Percentiles rank a stretch among this genome's conserved stretches.
phyloP scores from a whole-genome alignment of 106 monocot genomes.

The Dioscorea dumetorum region DNA sequence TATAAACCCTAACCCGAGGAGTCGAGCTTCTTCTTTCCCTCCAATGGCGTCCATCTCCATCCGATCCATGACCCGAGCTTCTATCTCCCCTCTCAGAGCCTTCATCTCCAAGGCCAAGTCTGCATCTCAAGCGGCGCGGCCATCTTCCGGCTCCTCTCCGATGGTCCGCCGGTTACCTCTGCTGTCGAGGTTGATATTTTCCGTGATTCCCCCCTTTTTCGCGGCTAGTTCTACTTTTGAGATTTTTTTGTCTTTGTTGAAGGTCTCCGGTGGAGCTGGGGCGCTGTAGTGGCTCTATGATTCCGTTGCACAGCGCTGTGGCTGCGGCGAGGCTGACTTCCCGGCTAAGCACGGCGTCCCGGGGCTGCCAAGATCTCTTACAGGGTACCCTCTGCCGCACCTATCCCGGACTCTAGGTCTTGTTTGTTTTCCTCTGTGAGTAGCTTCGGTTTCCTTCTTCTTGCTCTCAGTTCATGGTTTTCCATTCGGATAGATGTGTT shows the following conservation, averaged over 20 bases:
- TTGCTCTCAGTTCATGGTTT: too few relatives aligned
- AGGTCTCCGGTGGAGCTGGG: constrained; percentile 49
- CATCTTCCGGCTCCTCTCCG: background rate
- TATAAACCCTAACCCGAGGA: background rate
- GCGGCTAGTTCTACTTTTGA: background rate
- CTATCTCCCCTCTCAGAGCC: constrained; percentile 3
- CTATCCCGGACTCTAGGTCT: constrained; percentile 59
- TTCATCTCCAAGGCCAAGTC: background rate
- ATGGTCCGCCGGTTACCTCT: background rate
- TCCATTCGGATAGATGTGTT: too few relatives aligned
- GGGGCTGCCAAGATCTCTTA: constrained; percentile 42
- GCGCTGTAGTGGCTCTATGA: constrained; percentile 26
- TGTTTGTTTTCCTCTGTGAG: constrained; percentile 12
- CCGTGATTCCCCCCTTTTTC: too few relatives aligned
- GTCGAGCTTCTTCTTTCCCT: background rate
- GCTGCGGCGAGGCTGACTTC: constrained; percentile 62
- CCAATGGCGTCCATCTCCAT: constrained; percentile 14
- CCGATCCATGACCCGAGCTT: constrained; percentile 2
- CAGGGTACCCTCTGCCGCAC: constrained; percentile 71
- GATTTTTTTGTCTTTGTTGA: background rate
- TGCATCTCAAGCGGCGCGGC: background rate
- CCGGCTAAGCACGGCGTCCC: constrained; percentile 38
- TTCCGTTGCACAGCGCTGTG: constrained; percentile 60
- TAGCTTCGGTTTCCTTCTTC: background rate
- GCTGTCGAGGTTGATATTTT: background rate